A percentile compares a stretch with the other conserved stretches of the same genome.
These are phyloP conservation scores for Osmanthus fragrans DNA, from an alignment of 257 asterid species.

Conservation along the genomic window DNA sequence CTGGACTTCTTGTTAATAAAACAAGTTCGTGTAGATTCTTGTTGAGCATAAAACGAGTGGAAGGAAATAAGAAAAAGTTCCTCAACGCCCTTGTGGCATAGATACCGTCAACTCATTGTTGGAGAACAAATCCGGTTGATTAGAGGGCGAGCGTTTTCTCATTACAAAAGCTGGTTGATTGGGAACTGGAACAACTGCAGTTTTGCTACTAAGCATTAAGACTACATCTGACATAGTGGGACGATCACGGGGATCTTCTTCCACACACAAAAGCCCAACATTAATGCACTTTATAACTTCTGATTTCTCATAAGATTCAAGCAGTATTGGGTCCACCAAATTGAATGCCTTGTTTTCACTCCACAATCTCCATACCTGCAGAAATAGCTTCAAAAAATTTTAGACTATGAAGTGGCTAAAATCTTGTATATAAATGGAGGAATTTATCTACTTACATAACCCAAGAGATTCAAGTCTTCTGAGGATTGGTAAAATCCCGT, in stretches of 20 bases:
- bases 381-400: background rate
- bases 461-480: conserved; percentile 31
- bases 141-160: background rate
- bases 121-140: no score
- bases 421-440: background rate
- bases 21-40: no score
- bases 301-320: conserved; percentile 10
- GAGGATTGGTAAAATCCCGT: conserved; percentile 25
- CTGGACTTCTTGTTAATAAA: no score
- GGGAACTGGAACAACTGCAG: conserved; percentile 21
- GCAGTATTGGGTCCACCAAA: conserved; percentile 12
- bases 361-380: conserved; percentile 41
- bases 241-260: conserved; percentile 31
- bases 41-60: no score
- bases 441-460: conserved; percentile 28
- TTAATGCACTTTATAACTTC: conserved; percentile 28
- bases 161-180: conserved; percentile 25
- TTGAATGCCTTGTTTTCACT: conserved; percentile 22
- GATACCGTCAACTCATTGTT: no score
- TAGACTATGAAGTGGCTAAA: background rate
- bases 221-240: conserved; percentile 35
- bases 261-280: conserved; percentile 35
- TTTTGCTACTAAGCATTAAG: conserved; percentile 25
- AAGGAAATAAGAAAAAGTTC: no score
- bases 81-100: no score